Evolutionary conservation across 2,329 filamentous ascomycete species (phyloP), one percentile per base, ranked within the genome.

Genomic region (Simplicillium sp.): DNA sequence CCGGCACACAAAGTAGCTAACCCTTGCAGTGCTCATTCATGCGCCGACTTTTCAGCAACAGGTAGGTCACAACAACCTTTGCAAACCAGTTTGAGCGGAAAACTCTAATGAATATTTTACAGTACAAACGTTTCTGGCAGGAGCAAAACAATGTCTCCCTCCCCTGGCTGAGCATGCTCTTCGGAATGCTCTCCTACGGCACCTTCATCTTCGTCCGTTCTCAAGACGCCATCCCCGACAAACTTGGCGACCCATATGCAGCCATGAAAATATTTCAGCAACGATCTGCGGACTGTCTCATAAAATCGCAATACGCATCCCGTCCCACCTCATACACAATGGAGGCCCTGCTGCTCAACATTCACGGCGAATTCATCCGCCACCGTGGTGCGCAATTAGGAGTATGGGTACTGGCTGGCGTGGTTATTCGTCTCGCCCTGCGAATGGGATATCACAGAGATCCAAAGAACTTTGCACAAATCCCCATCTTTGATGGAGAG

Each of bases 191-290:
- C n/a, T n/a, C n/a, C n/a, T n/a, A n/a, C n/a, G n/a, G n/a, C n/a
- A n/a, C n/a, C n/a, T n/a, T n/a, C n/a, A n/a, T n/a, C n/a, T n/a
- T n/a, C n/a, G n/a, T n/a, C n/a, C n/a, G n/a, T n/a, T n/a, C n/a
- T n/a, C n/a, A n/a, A n/a, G n/a, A n/a, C n/a, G n/a, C n/a, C n/a
- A n/a, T n/a, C n/a, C n/a, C n/a, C 52, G 74, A 84, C 55, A 81
- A 84, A 56, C 80, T 84, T 37, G 84, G 84, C 2, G 85, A 90
- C 49, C n/a, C n/a, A n/a, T n/a, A n/a, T n/a, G n/a, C 85, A 89
- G 60, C 85, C 85, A 20, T 71, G 80, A 1, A 84, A 89, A 58
- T 88, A 83, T 90, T 84, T 54, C 74, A 84, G 17, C 58, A 80
- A 41, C 71, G 84, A 38, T 87, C 84, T 7, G 84, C 87, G 7